Evolutionary conservation across 257 asterid genomes (phyloP).

Genomic region (Linderniella brevidens): DNA sequence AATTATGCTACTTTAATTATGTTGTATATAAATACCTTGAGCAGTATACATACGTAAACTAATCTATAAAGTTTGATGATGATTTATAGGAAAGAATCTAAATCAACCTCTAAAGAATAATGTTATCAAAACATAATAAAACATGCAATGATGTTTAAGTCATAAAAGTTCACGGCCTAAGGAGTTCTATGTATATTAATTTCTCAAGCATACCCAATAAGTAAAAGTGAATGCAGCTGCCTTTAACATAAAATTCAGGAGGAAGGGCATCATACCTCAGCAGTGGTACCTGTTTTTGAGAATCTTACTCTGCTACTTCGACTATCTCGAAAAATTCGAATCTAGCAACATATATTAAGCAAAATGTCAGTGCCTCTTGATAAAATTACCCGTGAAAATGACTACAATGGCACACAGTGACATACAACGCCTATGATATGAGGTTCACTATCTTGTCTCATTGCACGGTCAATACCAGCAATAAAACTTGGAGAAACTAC

Average conservation of each 20-base stretch:
- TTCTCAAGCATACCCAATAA: background rate
- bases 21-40: background rate
- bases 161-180: background rate
- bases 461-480: slow-evolving; percentile 74
- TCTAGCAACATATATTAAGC: slow-evolving; percentile 21
- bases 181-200: slow-evolving; percentile 1
- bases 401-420: slow-evolving; percentile 8
- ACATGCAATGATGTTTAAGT: background rate
- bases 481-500: slow-evolving; percentile 53
- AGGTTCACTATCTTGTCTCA: slow-evolving; percentile 68
- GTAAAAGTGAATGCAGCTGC: background rate
- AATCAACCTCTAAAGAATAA: background rate
- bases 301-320: slow-evolving; percentile 30
- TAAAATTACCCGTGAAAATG: slow-evolving; percentile 4
- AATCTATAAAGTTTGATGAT: too few species aligned
- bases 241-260: background rate
- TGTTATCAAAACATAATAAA: background rate
- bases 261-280: slow-evolving; percentile 47
- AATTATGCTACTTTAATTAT: background rate
- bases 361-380: slow-evolving; percentile 3
- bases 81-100: too few species aligned
- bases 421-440: slow-evolving; percentile 84
- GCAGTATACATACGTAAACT: background rate
- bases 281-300: slow-evolving; percentile 77
- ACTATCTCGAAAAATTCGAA: slow-evolving; percentile 52